Evolutionary conservation across 345 rosid genomes (phyloP), one percentile per base, ranked within the genome.

Genomic region (Hibiscus tridactylites): DNA sequence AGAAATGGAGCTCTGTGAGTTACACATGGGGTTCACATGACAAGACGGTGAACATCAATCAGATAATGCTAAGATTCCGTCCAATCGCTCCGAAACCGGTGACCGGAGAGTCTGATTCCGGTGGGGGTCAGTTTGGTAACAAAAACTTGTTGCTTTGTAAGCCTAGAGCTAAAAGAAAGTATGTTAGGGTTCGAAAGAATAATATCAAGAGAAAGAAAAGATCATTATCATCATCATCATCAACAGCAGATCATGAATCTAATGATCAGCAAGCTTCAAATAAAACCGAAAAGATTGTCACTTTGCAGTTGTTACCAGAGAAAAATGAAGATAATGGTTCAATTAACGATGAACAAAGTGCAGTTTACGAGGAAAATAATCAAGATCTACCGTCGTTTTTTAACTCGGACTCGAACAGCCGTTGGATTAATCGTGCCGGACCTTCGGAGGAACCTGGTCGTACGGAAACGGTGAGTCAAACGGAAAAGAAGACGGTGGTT

Each of bases 61-160:
- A 75, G 75, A 74, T 84, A 74, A 85, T 88, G 96, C 88, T 85
- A 75, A 76, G 91, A 76, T 93, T 91, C 83, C 80, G 97, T 39
- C 97, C 97, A 72, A 93, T 93, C 73, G 98, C 97, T 0, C 98
- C 98, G 54, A 93, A 91, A 74, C 98, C 93, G 71, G 73, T 65
- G 44, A 12, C n/a, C 53, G 85, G 82, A 15, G 87, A 73, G 21
- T 50, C 72, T 4, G 31, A 2, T 44, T 65, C 83, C 21, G 70
- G 79, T 46, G 58, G 59, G 28, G 12, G 26, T 54, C 33, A 49
- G 65, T 63, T 61, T 44, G 78, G 52, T 35, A 77, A 57, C 71
- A 79, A 77, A 71, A 71, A 68, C 72, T 0, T 52, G 52, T 29
- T 81, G 68, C 35, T 79, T 67, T 70, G 73, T 64, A 83, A 71